Percentiles rank a stretch among this genome's conserved stretches.
phyloP scores from a whole-genome alignment of 441 rosid genomes.

The Corymbia calophylla region DNA sequence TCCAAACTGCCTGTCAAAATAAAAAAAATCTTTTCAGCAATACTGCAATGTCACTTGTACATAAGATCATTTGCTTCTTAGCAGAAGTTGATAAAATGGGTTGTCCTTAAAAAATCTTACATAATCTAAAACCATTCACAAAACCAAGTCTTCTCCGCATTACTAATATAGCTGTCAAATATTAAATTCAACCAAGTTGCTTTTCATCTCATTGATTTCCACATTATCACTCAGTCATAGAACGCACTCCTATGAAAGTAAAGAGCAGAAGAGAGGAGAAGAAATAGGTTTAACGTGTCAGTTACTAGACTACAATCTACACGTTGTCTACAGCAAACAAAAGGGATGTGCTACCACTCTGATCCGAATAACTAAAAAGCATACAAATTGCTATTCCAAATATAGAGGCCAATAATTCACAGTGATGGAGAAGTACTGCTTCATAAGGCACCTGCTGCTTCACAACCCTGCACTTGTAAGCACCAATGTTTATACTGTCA shows the following conservation, averaged over 20 bases:
- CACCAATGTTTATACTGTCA: slow-evolving; percentile 61
- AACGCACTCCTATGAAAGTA: background rate
- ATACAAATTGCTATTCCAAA: background rate
- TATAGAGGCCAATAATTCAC: background rate
- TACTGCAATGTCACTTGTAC: background rate
- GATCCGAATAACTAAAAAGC: background rate
- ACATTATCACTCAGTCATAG: background rate
- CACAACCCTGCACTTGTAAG: slow-evolving; percentile 66
- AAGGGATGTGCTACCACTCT: background rate
- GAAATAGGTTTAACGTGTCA: background rate
- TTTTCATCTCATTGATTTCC: background rate
- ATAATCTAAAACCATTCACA: background rate
- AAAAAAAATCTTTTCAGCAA: background rate
- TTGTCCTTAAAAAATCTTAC: background rate
- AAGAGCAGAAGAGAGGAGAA: background rate
- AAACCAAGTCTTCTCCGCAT: background rate
- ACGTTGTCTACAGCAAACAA: background rate
- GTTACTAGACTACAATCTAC: background rate
- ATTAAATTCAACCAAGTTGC: background rate
- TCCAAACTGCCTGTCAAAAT: background rate
- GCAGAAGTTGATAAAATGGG: background rate
- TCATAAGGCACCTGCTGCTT: slow-evolving; percentile 74
- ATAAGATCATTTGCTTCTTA: background rate
- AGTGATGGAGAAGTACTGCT: slow-evolving; percentile 34
- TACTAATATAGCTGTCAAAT: background rate